phyloP scores from a whole-genome alignment of 257 asterid genomes.

The Nicotiana attenuata region DNA sequence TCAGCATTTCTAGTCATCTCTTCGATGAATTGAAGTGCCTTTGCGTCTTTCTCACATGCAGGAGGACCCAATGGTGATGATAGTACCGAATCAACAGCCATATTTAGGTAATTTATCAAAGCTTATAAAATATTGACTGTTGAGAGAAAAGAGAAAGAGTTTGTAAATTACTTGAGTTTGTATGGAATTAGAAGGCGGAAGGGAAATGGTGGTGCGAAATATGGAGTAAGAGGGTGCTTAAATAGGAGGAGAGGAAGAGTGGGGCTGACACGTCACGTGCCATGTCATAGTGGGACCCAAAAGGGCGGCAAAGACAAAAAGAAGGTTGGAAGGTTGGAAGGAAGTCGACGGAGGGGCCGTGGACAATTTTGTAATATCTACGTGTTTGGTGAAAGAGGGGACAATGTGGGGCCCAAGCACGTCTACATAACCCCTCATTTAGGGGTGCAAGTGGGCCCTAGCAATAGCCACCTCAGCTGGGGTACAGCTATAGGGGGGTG shows the following conservation, averaged over 20 bases:
- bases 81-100: constrained; percentile 83
- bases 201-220: neutral
- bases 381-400: constrained; percentile 21
- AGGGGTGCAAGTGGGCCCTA: constrained; percentile 48
- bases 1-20: constrained; percentile 85
- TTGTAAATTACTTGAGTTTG: neutral
- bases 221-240: constrained; percentile 26
- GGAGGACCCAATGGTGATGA: constrained; percentile 89
- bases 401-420: constrained; percentile 29
- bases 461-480: constrained; percentile 32
- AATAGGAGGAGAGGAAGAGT: constrained; percentile 33
- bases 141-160: neutral
- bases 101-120: neutral
- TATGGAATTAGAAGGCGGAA: neutral
- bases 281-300: constrained; percentile 38
- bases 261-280: constrained; percentile 37
- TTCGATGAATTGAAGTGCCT: constrained; percentile 85
- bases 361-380: constrained; percentile 27
- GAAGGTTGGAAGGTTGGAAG: constrained; percentile 22
- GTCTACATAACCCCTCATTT: constrained; percentile 12
- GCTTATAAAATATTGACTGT: neutral
- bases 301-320: constrained; percentile 25
- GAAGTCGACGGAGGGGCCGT: constrained; percentile 34
- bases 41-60: constrained; percentile 76
- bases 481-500: neutral